phyloP scores from a whole-genome alignment of 1,284 basidiomycete species.

The Naganishia sp. region DNA sequence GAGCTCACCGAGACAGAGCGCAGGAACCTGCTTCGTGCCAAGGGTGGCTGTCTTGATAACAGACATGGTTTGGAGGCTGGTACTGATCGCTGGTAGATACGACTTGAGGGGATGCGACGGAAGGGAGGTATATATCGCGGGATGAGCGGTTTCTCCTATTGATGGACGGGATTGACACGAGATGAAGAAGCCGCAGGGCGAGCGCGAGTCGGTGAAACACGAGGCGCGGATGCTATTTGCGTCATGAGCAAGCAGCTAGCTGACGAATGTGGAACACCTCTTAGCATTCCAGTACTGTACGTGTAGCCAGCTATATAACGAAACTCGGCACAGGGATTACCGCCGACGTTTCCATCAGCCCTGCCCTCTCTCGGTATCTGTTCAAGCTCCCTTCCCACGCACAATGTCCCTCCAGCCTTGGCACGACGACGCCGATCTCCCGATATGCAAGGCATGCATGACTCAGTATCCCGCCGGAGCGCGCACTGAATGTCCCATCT shows the following conservation, averaged over 20 bases:
- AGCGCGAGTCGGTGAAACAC: too few relatives aligned
- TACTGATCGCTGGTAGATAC: too few relatives aligned
- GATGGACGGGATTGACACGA: too few relatives aligned
- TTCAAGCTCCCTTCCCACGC: background rate
- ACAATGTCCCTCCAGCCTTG: slow-evolving; percentile 14
- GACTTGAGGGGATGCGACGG: too few relatives aligned
- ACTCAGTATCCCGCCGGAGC: slow-evolving; percentile 45
- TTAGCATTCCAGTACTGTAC: background rate
- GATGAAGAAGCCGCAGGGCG: too few relatives aligned
- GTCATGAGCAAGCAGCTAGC: background rate
- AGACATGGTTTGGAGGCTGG: background rate
- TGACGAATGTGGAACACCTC: slow-evolving; percentile 2
- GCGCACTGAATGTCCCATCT: slow-evolving; percentile 39
- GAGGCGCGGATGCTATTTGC: background rate
- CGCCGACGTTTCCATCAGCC: background rate
- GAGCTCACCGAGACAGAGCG: slow-evolving; percentile 26
- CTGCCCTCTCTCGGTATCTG: too few relatives aligned
- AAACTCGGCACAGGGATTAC: too few relatives aligned
- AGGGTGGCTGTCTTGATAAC: slow-evolving; percentile 29
- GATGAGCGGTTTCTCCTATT: too few relatives aligned
- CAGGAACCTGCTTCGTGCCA: slow-evolving; percentile 30
- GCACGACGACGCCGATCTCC: slow-evolving; percentile 42
- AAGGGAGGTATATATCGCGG: too few relatives aligned
- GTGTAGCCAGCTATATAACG: background rate
- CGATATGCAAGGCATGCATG: slow-evolving; percentile 50